Evolutionary conservation across 2,329 filamentous ascomycete genomes (phyloP).

Genomic region (Diaporthe citrichinensis): DNA sequence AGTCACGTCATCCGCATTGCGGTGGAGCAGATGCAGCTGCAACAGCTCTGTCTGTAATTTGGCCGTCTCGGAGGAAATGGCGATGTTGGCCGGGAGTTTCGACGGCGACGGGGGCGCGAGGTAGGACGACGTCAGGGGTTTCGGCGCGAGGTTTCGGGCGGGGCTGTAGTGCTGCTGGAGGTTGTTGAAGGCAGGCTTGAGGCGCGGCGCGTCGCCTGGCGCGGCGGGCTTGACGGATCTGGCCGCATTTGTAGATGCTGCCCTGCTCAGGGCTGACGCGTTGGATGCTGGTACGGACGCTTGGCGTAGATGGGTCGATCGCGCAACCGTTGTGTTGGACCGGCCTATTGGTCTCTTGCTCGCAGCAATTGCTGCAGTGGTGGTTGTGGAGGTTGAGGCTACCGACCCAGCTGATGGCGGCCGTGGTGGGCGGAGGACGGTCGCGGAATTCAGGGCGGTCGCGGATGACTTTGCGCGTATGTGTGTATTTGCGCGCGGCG

Average conservation of each 20-base stretch:
- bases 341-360: conserved; percentile 39
- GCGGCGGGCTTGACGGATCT: conserved; percentile 39
- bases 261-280: conserved; percentile 20
- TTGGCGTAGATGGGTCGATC: conserved; percentile 24
- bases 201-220: conserved; percentile 49
- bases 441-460: conserved; percentile 54
- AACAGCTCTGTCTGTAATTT: conserved; percentile 75
- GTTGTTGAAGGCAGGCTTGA: conserved; percentile 71
- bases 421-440: conserved; percentile 56
- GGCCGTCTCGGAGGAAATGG: conserved; percentile 69
- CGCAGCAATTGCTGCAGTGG: conserved; percentile 28
- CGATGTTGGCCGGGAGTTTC: conserved; percentile 72
- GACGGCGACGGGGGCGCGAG: conserved; percentile 73
- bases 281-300: conserved; percentile 13
- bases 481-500: conserved; percentile 48
- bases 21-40: conserved; percentile 75
- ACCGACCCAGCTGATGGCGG: conserved; percentile 47
- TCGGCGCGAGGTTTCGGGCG: conserved; percentile 71
- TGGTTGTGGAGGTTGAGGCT: conserved; percentile 39
- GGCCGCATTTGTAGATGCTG: conserved; percentile 40
- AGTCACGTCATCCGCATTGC: conserved; percentile 61
- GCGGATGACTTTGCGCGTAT: conserved; percentile 58
- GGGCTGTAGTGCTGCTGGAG: conserved; percentile 79
- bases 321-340: conserved; percentile 35
- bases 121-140: conserved; percentile 71